Evolutionary conservation across 805 yeast species (phyloP), one percentile per base, ranked within the genome.

Genomic region (Candida ipomoeae): DNA sequence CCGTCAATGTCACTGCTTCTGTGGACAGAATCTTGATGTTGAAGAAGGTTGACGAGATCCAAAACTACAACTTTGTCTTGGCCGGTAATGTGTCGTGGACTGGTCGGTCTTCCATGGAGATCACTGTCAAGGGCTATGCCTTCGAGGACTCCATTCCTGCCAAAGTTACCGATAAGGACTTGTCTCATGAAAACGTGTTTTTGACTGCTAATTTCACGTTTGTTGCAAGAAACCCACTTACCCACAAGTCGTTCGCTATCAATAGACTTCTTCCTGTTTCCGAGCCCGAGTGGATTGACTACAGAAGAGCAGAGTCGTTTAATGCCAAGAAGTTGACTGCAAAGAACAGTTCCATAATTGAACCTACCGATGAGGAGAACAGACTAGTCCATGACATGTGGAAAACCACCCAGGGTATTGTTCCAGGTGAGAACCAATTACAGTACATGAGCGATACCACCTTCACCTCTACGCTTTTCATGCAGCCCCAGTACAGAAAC

Each of bases 401-500:
- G 87, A 68, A 77, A 44, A 65, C 68, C 21, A 65, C 69, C 21
- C 64, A 63, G 40, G 45, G 39, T 33, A 42, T 56, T 15, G 36
- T 46, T 17, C 49, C 48, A 4, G 44, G 40, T 17, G 33, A 15
- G 20, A 46, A 48, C 21, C 80, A 79, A 54, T 66, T 84, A 31
- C 71, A 76, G 41, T 80, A 80, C 57, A 87, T 89, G 95, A 77
- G 79, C 45, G 85, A 88, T 54, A 84, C 97, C 1, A 71, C 67
- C 47, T 77, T 87, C 48, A 73, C 79, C 47, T 86, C 96, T 10
- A 88, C 96, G 6, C 79, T 85, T 61, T 83, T 90, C 68, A 92
- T 91, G 92, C 97, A 91, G 69, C 97, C 97, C 1, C 97, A 91
- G 71, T 91, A 90, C 71, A 82, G 97, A 70, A 91, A 91, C 73